Base-by-base conservation (phyloP, 1,139 yeast species). In the Hyphopichia burtonii region DNA sequence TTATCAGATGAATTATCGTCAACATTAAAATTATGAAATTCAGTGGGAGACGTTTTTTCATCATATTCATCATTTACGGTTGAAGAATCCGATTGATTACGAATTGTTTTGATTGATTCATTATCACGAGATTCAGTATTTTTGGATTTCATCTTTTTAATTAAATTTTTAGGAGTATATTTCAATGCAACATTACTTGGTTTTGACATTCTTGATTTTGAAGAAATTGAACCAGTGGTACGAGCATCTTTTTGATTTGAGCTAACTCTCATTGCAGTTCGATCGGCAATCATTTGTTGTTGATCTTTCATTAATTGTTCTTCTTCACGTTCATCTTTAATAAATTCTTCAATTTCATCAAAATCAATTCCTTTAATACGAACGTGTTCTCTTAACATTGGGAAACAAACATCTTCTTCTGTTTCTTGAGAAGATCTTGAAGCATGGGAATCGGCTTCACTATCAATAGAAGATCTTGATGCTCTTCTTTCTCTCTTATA, bases 371-470 rank as follows among this genome's bases (percentile, higher is more conserved):
- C 93, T 49, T 82, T 82, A 34, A 83, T 71, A 48, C 86, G 73
- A 11, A 79, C 74, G 52, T 82, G 85, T 53, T 83, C 88, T 18
- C 88, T 82, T 40, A 82, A 72, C 88, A 89, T 86, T 1, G 99
- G 98, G 67, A 91, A 90, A 71, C 98, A 93, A 37, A 93, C 99
- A 75, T 93, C 98, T 59, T 91, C 97, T 58, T 91, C 98, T 0
- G 96, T 89, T 58, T 86, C 95, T 54, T 85, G 89, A 2, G 89
- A 82, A 18, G 82, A 77, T 49, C 89, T 72, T 10, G 87, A 82
- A 1, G 83, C 87, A 52, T 81, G 86, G 2, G 91, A 84, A 53
- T 79, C 86, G 11, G 76, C 77, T 49, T 84, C 91, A 48, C 82
- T 76, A 53, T 82, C 88, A 27, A 72, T 63, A 4, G 73, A 66